phyloP scores from a whole-genome alignment of 1,139 yeast species.

The Schizosaccharomyces versatilis region DNA sequence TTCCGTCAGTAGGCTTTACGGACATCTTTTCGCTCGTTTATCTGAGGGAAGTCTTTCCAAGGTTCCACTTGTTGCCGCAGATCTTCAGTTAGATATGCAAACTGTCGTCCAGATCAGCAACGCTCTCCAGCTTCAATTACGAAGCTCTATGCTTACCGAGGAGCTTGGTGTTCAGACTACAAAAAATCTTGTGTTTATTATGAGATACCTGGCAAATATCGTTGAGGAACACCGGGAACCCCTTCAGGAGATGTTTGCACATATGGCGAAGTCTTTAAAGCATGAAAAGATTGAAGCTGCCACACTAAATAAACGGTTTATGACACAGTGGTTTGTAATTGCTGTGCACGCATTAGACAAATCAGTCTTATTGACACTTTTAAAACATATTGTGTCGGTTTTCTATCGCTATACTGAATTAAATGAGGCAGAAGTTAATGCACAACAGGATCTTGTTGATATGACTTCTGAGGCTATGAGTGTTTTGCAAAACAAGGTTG shows the following conservation, averaged over 20 bases:
- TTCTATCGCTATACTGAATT: conserved; percentile 11
- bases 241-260: neutral
- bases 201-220: conserved; percentile 37
- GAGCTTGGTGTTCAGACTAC: conserved; percentile 43
- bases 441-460: conserved; percentile 28
- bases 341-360: conserved; percentile 29
- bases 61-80: conserved; percentile 8
- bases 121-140: conserved; percentile 48
- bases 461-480: conserved; percentile 48
- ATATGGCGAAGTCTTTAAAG: neutral
- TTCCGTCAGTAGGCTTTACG: conserved; percentile 39
- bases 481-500: conserved; percentile 46
- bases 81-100: conserved; percentile 17
- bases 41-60: conserved; percentile 10
- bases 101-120: conserved; percentile 30
- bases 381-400: conserved; percentile 23
- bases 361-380: conserved; percentile 22
- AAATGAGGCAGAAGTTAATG: conserved; percentile 2
- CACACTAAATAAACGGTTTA: conserved; percentile 13
- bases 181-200: conserved; percentile 41
- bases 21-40: conserved; percentile 26
- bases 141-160: conserved; percentile 53
- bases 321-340: conserved; percentile 32
- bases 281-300: conserved; percentile 14
- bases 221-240: neutral